Evolutionary conservation across 2,329 filamentous ascomycete species (phyloP).

Genomic region (Ophiostoma sp.): DNA sequence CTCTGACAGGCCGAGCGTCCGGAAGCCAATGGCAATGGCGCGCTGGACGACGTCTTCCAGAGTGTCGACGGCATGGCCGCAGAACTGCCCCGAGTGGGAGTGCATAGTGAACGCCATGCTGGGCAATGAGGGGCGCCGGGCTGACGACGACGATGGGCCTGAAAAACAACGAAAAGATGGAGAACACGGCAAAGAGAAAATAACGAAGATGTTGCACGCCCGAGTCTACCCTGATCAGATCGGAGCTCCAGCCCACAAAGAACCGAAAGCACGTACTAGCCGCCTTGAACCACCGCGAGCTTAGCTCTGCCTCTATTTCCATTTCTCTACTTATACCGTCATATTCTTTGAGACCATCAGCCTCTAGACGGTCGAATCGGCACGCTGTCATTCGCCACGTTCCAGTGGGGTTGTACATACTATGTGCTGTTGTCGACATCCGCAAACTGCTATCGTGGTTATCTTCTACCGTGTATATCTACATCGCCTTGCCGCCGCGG

Average conservation of each 20-base stretch:
- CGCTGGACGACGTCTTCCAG: constrained; percentile 78
- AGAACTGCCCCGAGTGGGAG: constrained; percentile 97
- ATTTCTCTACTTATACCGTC: neutral
- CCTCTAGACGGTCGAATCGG: constrained; percentile 21
- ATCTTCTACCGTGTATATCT: neutral
- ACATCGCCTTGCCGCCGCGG: neutral
- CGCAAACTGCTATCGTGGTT: neutral
- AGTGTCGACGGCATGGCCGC: constrained; percentile 78
- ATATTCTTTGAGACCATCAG: neutral
- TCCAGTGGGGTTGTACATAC: constrained; percentile 15
- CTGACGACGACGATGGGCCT: neutral
- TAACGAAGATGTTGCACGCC: neutral
- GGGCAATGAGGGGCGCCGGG: neutral
- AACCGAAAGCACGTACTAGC: neutral
- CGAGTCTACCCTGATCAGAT: neutral
- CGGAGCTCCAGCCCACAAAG: neutral
- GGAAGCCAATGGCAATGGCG: constrained; percentile 73
- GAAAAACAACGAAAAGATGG: neutral
- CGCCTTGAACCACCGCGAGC: neutral
- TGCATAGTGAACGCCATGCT: constrained; percentile 95
- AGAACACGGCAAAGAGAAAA: neutral
- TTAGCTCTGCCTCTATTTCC: neutral
- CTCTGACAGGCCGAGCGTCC: constrained; percentile 82
- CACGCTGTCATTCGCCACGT: constrained; percentile 24
- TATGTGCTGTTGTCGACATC: too few species aligned